These are phyloP conservation scores for Nasturtium officinale DNA, from an alignment of 345 rosid species.

Conservation along the genomic window DNA sequence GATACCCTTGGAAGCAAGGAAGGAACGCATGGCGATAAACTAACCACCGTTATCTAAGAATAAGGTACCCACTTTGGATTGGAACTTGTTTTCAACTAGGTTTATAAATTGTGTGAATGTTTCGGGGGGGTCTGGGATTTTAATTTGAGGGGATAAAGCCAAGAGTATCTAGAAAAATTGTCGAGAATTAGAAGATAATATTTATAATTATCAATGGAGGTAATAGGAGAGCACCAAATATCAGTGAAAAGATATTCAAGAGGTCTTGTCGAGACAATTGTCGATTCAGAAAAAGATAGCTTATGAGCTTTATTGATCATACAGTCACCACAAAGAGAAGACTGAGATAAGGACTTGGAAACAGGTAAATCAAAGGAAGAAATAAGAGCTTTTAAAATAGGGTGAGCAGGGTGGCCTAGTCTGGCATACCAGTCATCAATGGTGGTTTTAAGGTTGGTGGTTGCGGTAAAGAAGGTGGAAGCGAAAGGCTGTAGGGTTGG, in stretches of 20 bases:
- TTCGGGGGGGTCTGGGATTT: background rate
- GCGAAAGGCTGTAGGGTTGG: background rate
- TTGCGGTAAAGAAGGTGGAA: too few species aligned
- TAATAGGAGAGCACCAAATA: background rate
- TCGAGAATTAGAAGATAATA: background rate
- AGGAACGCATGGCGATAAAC: background rate
- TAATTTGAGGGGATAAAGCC: background rate
- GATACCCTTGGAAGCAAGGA: fast-evolving
- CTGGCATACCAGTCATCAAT: background rate
- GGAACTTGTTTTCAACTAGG: background rate
- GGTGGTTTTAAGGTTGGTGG: background rate
- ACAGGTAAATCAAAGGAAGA: too few species aligned
- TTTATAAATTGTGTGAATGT: background rate
- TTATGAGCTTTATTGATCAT: too few species aligned
- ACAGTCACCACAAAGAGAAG: background rate
- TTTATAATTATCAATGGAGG: background rate
- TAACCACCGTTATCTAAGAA: background rate
- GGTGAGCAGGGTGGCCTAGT: background rate
- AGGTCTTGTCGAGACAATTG: background rate
- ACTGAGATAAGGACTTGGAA: too few species aligned
- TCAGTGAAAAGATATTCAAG: background rate
- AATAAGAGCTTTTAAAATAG: background rate
- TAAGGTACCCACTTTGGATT: background rate
- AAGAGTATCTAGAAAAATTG: background rate
- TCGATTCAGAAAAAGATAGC: too few species aligned